Evolutionary conservation across 2,329 filamentous ascomycete genomes (phyloP).

Genomic region (Trichoderma sp.): DNA sequence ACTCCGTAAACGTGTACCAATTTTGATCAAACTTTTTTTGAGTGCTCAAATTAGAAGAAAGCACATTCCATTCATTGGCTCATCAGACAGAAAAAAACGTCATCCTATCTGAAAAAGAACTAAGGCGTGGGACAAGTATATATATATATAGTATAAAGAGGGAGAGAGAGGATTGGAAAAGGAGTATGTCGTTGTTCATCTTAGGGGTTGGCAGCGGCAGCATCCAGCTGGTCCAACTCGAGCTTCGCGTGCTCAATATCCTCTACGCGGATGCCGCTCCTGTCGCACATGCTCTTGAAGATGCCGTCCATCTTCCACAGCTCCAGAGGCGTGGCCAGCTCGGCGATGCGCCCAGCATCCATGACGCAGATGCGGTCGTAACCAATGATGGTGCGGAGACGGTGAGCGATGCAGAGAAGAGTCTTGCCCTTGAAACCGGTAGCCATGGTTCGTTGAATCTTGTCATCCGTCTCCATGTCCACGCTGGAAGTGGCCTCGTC

Average conservation of each 20-base stretch:
- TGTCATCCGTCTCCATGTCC: slow-evolving; percentile 95
- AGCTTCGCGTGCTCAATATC: slow-evolving; percentile 53
- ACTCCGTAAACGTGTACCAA: not conserved
- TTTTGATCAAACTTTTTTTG: not conserved
- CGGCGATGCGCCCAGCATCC: slow-evolving; percentile 84
- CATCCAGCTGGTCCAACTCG: slow-evolving; percentile 33
- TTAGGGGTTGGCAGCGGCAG: slow-evolving; percentile 5
- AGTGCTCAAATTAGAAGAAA: not conserved
- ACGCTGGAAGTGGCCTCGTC: slow-evolving; percentile 94
- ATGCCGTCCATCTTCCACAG: slow-evolving; percentile 74
- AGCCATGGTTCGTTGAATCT: slow-evolving; percentile 89
- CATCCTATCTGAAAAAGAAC: not conserved
- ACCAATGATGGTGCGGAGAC: slow-evolving; percentile 85
- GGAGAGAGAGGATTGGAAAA: not conserved
- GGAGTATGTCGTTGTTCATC: slow-evolving; percentile 6
- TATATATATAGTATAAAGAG: not conserved
- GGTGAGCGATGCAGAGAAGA: slow-evolving; percentile 87
- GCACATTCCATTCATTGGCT: not conserved
- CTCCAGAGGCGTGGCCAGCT: slow-evolving; percentile 74
- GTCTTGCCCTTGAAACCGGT: slow-evolving; percentile 84
- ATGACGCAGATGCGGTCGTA: slow-evolving; percentile 98
- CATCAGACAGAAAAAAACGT: not conserved
- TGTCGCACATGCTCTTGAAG: slow-evolving; percentile 87
- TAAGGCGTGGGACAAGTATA: not conserved
- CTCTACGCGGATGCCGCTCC: slow-evolving; percentile 70